Evolutionary conservation across 2,329 filamentous ascomycete species (phyloP), one percentile per base, ranked within the genome.

Genomic region (Helicocarpus griseus): DNA sequence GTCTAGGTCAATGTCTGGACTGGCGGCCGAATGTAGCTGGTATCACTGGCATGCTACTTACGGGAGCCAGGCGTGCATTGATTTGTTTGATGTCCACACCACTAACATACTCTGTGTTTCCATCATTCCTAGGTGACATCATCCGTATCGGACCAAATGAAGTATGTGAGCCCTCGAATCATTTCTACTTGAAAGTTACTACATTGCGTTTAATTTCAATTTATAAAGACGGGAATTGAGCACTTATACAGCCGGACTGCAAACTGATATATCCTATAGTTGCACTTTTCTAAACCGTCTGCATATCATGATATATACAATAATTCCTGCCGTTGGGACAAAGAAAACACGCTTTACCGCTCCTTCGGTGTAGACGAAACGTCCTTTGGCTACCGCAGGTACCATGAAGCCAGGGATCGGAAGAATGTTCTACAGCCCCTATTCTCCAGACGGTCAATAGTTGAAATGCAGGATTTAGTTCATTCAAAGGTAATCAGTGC

Each of bases 231-330:
- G n/a, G n/a, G n/a, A n/a, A n/a, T n/a, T n/a, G n/a, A n/a, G n/a
- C n/a, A n/a, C n/a, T n/a, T n/a, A n/a, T n/a, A n/a, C n/a, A n/a
- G n/a, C n/a, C n/a, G n/a, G n/a, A n/a, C n/a, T 54, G 31, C 3
- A 14, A 35, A 49, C 46, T 50, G 2, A 5, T 41, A 28, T 29
- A 5, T n/a, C 21, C 33, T 8, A n/a, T 50, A 61, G 58, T 41
- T 60, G 14, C 58, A 60, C 28, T 61, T 61, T 40, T 19, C 48
- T 38, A 49, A 51, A 9, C 57, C 60, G 13, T 52, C 52, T 19
- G 52, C 56, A 1, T 61, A 58, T 45, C 31, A 55, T 35, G 55
- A 61, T 14, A 57, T 61, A 17, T 61, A 61, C 45, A 56, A 60
- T 51, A 21, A 31, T 11, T 52, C 36, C 9, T 55, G 56, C 22